Base-by-base conservation (phyloP, 495 filamentous ascomycete species). In the Glutinoglossum americanum region DNA sequence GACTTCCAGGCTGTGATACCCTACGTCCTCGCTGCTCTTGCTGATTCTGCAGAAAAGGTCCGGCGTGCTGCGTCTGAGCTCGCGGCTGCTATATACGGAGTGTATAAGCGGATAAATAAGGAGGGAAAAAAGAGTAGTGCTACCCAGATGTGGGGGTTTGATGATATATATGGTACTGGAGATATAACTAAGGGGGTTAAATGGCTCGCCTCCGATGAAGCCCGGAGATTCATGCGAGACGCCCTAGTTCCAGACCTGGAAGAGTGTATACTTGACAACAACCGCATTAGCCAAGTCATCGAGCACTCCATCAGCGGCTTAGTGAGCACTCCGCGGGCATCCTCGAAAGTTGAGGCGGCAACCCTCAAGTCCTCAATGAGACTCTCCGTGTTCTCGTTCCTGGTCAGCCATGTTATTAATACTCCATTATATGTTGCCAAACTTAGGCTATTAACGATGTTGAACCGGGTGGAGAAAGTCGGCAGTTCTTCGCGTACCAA, bases 1-100 rank as follows among this genome's bases (percentile, higher is more conserved):
- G 89, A 93, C 64, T 72, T 82, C 41, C 89, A 94, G 64, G 79
- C 80, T 2, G 63, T 94, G 21, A 60, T 94, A 28, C 89, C 89
- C 15, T 94, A 93, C 66, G 66, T 80, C 32, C 65, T 94, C 35
- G 72, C 72, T 56, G 85, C 83, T 9, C 75, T 98, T 19, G 71
- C 79, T 27, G 92, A 98, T 66, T 67, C 76, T 2, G 80, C 83
- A 1, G 75, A 77, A 56, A 81, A 75, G 49, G 83, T 95, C 55
- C 80, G 92, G 30, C 77, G 79, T 23, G 80, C 86, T 39, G 83
- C 88, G 21, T 80, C 81, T 32, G 75, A 82, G 44, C 74, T 88
- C 28, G 61, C 84, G 9, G 61, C 71, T 1, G 66, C 72, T 11
- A 59, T 87, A 4, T 66, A 67, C 6, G 54, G 58, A 8, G 59